Evolutionary conservation across 2,329 filamentous ascomycete species (phyloP), one percentile per base, ranked within the genome.

Genomic region (Exophiala sp.): DNA sequence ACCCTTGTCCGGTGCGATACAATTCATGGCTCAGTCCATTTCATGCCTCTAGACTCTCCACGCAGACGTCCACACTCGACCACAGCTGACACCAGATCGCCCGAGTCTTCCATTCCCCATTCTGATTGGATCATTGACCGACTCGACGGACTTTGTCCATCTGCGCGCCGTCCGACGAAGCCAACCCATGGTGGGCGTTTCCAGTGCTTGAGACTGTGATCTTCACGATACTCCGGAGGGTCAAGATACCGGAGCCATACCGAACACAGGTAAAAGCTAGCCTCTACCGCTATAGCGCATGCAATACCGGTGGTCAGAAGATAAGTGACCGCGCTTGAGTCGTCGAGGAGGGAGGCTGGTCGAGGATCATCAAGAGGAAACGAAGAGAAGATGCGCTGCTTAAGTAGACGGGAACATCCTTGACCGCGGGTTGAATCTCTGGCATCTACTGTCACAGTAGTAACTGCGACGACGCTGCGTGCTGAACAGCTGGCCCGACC

Each of bases 251-350:
- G 19, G 21, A 41, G 19, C 44, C 22, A 41, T 35, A 42, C 41
- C 39, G n/a, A 42, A 27, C 35, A 23, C 49, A 6, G 34, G 23
- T 18, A 27, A 34, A 27, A 39, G 21, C 51, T 54, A 54, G 51
- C 47, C 50, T 29, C n/a, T 43, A 30, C 47, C 13, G 51, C 39
- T 22, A 27, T 50, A 50, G 51, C 43, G n/a, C 22, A 46, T 24
- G 43, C 29, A 45, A 30, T 40, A 19, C 38, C 23, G 39, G 32
- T 47, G 51, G 51, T 54, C 51, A 50, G 47, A 43, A 41, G 46
- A 50, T 50, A 50, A 47, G 39, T 37, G 18, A 8, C 16, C 11
- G 34, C 6, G 14, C 5, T 37, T 37, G 34, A 18, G 3, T 9
- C 19, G 34, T 6, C 7, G 34, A 37, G 21, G 22, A 41, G 16